These are phyloP conservation scores for Penicillium sp. DNA, from an alignment of 2,329 filamentous ascomycete genomes.

Conservation along the genomic window DNA sequence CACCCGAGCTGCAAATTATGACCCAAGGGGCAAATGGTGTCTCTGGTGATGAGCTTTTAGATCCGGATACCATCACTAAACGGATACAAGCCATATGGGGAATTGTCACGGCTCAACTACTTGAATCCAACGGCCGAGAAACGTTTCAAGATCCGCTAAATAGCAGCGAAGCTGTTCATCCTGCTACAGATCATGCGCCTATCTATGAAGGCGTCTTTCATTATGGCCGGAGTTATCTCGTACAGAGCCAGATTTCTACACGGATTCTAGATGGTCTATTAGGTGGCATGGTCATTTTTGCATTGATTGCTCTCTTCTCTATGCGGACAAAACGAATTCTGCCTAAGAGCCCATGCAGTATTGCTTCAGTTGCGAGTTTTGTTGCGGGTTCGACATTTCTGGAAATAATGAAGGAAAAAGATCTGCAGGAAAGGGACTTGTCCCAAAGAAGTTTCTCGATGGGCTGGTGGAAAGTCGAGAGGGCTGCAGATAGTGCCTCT, in stretches of 20 bases:
- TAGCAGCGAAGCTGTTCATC: neutral
- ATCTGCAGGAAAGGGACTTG: too few species aligned
- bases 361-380: too few species aligned
- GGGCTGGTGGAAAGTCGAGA: too few species aligned
- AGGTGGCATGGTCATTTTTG: constrained; percentile 24
- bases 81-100: neutral
- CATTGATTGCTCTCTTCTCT: constrained; percentile 11
- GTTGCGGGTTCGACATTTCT: too few species aligned
- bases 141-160: neutral
- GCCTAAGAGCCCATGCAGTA: too few species aligned
- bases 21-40: neutral
- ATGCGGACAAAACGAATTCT: too few species aligned
- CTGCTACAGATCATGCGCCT: neutral
- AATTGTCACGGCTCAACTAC: neutral
- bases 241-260: constrained; percentile 25
- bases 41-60: neutral
- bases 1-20: neutral
- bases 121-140: neutral
- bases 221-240: constrained; percentile 15
- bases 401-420: too few species aligned
- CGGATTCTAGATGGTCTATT: constrained; percentile 25
- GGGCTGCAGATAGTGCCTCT: too few species aligned
- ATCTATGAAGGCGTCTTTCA: constrained; percentile 2
- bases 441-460: too few species aligned
- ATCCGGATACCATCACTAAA: neutral